Conservation (phyloP, 768 basidiomycete species). For the Psilocybe cubensis region DNA sequence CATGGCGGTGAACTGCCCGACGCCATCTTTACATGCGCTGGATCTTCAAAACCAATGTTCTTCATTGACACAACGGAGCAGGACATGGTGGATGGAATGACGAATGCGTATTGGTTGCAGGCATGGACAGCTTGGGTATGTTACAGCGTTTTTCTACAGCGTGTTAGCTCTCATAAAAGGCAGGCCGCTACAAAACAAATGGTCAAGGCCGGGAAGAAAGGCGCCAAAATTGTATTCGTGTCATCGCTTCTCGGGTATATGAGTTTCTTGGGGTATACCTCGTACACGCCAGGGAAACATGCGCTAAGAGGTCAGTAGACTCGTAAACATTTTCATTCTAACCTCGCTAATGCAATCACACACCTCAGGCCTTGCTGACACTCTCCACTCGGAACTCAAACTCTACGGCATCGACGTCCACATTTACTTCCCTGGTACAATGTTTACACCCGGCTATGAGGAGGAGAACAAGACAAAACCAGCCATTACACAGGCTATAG, state of each 20-base stretch:
- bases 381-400: constrained; percentile 76
- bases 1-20: constrained; percentile 70
- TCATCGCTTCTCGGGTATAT: constrained; percentile 78
- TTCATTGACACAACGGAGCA: constrained; percentile 71
- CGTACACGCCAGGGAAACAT: constrained; percentile 85
- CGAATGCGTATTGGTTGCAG: constrained; percentile 50
- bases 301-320: constrained; percentile 71
- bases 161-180: background rate
- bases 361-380: constrained; percentile 80
- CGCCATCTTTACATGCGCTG: constrained; percentile 81
- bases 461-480: constrained; percentile 83
- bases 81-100: constrained; percentile 54
- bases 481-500: constrained; percentile 72
- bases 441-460: constrained; percentile 76
- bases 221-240: constrained; percentile 77
- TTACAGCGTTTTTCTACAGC: constrained; percentile 1
- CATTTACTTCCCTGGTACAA: constrained; percentile 83
- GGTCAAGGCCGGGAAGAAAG: constrained; percentile 58
- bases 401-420: constrained; percentile 81
- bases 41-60: constrained; percentile 69
- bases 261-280: constrained; percentile 76
- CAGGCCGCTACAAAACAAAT: constrained; percentile 72
- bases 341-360: background rate
- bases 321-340: background rate
- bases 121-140: constrained; percentile 61